Evolutionary conservation across 345 rosid genomes (phyloP), one percentile per base, ranked within the genome.

Genomic region (Corymbia maculata): DNA sequence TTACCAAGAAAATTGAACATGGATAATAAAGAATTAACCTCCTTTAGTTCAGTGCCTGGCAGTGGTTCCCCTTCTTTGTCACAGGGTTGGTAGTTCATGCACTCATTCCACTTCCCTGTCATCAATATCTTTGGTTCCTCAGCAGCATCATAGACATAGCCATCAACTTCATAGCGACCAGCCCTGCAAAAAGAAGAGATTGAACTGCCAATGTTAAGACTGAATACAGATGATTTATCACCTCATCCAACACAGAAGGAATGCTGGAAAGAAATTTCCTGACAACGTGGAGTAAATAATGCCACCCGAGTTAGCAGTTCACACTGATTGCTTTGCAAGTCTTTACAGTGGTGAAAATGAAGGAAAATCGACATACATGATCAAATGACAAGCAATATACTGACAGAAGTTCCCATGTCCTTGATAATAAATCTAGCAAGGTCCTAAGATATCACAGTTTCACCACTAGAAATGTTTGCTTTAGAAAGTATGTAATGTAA

Each of bases 131-230:
- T 95, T 28, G 98, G 97, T 86, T 95, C 98, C 91, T 96, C 97
- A 16, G 90, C 94, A 51, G 97, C 95, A 87, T 93, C 93, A 89
- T 95, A 96, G 30, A 95, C 96, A 87, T 96, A 96, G 45, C 97
- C 98, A 90, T 96, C 98, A 86, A 96, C 97, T 91, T 96, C 98
- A 91, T 94, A 96, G 42, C 98, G 95, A 87, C 97, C 97, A 90
- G 98, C 89, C 61, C 98, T 96, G 94, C 88, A 88, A 89, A 32
- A 90, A 89, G 87, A 15, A 75, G 84, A 12, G 6, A 51, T 85
- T 85, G 45, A 50, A 52, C 47, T 30, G 42, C 66, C 5, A 14
- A 30, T 32, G 66, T n/a, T 21, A 52, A 85, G 44, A 85, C 55
- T 53, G 47, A 75, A 75, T 42, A 75, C 49, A 10, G 26, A 42